Evolutionary conservation across 345 rosid species (phyloP).

Genomic region (Tarenaya hassleriana): DNA sequence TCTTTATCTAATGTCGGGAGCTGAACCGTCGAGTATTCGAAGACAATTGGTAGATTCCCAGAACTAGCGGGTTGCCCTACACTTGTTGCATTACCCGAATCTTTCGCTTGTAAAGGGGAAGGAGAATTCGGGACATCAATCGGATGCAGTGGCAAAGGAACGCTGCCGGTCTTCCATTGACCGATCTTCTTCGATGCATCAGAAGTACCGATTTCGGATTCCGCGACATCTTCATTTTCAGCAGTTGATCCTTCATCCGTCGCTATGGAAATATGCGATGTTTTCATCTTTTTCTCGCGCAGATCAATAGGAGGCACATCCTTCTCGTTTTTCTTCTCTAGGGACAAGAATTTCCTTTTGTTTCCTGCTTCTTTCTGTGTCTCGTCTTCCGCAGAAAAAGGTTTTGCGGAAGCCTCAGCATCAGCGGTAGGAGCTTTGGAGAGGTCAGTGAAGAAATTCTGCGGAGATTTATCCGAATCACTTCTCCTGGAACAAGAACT

Average conservation of each 20-base stretch:
- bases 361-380: slow-evolving; percentile 40
- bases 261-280: slow-evolving; percentile 61
- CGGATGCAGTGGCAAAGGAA: slow-evolving; percentile 52
- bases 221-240: slow-evolving; percentile 93
- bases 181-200: slow-evolving; percentile 47
- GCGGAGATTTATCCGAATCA: slow-evolving; percentile 58
- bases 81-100: slow-evolving; percentile 46
- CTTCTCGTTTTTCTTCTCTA: slow-evolving; percentile 57
- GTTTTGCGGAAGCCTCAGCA: slow-evolving; percentile 48
- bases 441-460: slow-evolving; percentile 80
- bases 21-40: slow-evolving; percentile 76
- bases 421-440: slow-evolving; percentile 43
- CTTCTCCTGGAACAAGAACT: slow-evolving; percentile 53
- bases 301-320: slow-evolving; percentile 39
- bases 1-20: slow-evolving; percentile 84
- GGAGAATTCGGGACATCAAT: slow-evolving; percentile 36
- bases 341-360: slow-evolving; percentile 62
- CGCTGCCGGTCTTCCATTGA: slow-evolving; percentile 30
- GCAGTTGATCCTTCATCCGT: slow-evolving; percentile 89
- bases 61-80: slow-evolving; percentile 38
- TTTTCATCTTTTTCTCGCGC: slow-evolving; percentile 50
- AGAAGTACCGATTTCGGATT: slow-evolving; percentile 71
- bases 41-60: slow-evolving; percentile 58
- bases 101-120: slow-evolving; percentile 37
- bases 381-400: slow-evolving; percentile 69